phyloP scores from a whole-genome alignment of 2,329 filamentous ascomycete genomes.

The Metarhizium sp. region DNA sequence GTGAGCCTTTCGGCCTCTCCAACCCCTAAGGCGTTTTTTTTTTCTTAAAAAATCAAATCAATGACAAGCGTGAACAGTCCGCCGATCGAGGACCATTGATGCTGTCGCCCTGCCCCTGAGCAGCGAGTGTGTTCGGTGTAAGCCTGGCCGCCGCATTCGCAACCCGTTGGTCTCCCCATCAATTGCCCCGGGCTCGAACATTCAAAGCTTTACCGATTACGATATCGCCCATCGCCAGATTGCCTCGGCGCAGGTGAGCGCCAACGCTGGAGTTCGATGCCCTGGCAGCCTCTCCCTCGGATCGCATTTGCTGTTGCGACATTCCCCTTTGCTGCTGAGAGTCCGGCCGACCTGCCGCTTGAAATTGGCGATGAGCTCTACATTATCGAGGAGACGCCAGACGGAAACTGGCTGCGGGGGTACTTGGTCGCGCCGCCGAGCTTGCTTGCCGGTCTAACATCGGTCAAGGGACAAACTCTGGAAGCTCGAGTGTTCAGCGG shows the following conservation, averaged over 20 bases:
- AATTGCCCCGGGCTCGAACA: background rate
- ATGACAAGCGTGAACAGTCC: background rate
- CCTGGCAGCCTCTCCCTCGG: conserved; percentile 92
- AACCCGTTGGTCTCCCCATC: background rate
- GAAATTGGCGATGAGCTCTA: conserved; percentile 98
- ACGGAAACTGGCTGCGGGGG: conserved; percentile 88
- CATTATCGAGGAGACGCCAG: conserved; percentile 92
- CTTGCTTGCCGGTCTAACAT: conserved; percentile 82
- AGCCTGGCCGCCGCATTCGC: background rate
- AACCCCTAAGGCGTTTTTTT: background rate
- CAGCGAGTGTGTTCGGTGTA: conserved; percentile 2
- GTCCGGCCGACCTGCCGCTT: conserved; percentile 84
- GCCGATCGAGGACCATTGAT: conserved; percentile 1
- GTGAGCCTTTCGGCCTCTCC: background rate
- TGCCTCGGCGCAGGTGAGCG: conserved; percentile 7
- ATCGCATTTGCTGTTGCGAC: conserved; percentile 97
- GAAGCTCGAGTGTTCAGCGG: conserved; percentile 97
- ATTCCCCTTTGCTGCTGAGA: conserved; percentile 82
- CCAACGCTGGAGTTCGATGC: conserved; percentile 48
- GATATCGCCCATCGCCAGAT: background rate
- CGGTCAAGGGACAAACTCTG: conserved; percentile 82
- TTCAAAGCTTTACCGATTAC: background rate
- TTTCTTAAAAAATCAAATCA: background rate
- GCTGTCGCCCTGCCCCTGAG: conserved; percentile 2
- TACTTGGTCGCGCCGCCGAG: conserved; percentile 94